phyloP scores from a whole-genome alignment of 2,329 filamentous ascomycete species.

The Beauveria australis region DNA sequence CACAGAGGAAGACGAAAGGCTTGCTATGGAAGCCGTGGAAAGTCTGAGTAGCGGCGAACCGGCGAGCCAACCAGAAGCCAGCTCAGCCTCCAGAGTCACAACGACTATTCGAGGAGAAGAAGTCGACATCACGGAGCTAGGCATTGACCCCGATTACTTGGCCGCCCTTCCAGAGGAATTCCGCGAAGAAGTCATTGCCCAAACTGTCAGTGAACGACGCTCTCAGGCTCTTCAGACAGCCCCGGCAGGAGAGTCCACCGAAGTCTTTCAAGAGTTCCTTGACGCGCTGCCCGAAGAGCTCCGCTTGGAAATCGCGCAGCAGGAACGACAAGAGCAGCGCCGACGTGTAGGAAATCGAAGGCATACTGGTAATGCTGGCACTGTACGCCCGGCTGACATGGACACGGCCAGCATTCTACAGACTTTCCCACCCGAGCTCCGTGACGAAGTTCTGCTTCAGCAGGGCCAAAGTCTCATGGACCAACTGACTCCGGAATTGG shows the following conservation, averaged over 20 bases:
- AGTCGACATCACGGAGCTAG: conserved; percentile 87
- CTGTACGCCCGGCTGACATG: conserved; percentile 61
- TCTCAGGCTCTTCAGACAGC: conserved; percentile 63
- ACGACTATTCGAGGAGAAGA: conserved; percentile 81
- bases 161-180: conserved; percentile 97
- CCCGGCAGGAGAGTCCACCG: conserved; percentile 64
- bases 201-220: conserved; percentile 75
- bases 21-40: conserved; percentile 75
- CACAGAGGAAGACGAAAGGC: conserved; percentile 16
- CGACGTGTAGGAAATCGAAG: conserved; percentile 74
- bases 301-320: conserved; percentile 80
- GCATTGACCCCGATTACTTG: conserved; percentile 90
- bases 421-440: conserved; percentile 75
- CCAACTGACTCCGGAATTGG: conserved; percentile 75
- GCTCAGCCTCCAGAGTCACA: conserved; percentile 50
- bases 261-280: conserved; percentile 88
- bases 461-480: conserved; percentile 84
- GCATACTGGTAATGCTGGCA: conserved; percentile 40
- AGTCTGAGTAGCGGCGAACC: conserved; percentile 23
- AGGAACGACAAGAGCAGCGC: conserved; percentile 82
- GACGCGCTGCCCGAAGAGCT: conserved; percentile 88
- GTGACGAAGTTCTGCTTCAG: conserved; percentile 82
- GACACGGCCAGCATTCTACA: conserved; percentile 88
- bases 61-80: conserved; percentile 17
- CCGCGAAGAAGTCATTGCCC: conserved; percentile 89